Base-by-base conservation (phyloP, 2,329 filamentous ascomycete genomes). In the Cladosporium sp. region DNA sequence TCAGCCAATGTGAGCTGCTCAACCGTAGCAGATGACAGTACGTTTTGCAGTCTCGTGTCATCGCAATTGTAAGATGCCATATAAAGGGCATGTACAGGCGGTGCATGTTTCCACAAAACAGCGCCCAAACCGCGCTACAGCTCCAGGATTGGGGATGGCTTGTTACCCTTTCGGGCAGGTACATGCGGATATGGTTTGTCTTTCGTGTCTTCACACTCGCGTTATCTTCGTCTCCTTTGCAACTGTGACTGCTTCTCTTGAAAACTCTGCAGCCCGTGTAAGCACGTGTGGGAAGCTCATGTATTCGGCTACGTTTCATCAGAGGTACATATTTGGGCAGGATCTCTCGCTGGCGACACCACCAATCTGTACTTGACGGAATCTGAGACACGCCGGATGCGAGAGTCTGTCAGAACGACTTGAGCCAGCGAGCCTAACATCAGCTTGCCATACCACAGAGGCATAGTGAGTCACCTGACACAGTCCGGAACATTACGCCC, bases 41-140 rank as follows among this genome's bases (percentile, higher is more conserved):
- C 6, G 4, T 36, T 32, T 26, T 5, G 8, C 26, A 18, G 12
- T 18, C n/a, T 54, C 44, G 30, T 62, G 59, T 54, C 59, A 62
- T 62, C 12, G 47, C 59, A 52, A 62, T 54, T 54, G 47, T 54
- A 62, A 62, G 26, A 38, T 52, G 44, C 47, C 34, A 44, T 47
- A 18, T 24, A 59, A 59, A 59, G 41, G 57, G 57, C 57, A 59
- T 59, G 57, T 59, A 59, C 57, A 59, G 57, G 57, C 57, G 57
- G 26, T 41, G 38, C 24, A 11, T 59, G 57, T 47, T 24, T 38
- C 57, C 57, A 59, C 57, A 59, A 18, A 44, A 59, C 26, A 24
- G 26, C 4, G 38, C 55, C 55, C 34, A 58, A 58, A 58, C 55
- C 32, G 34, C 57, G 57, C 57, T 59, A 59, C 57, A 59, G 57